phyloP scores from a whole-genome alignment of 1,284 basidiomycete species.

The Sporisorium graminicola region DNA sequence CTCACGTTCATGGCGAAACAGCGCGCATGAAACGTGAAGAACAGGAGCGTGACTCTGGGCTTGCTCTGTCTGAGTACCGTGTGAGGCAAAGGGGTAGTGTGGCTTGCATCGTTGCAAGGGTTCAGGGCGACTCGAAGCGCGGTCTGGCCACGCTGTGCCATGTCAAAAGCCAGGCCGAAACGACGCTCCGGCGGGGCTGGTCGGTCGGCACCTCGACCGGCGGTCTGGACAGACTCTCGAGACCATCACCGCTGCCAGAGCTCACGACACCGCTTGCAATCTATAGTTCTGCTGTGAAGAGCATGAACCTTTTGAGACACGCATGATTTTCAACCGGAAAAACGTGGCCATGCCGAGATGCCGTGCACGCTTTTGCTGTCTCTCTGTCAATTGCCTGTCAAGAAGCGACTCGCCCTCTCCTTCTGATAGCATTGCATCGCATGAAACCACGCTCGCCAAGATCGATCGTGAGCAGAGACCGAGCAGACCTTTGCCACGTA shows the following conservation, averaged over 20 bases:
- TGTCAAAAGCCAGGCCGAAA: too few relatives aligned
- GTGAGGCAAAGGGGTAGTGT: too few relatives aligned
- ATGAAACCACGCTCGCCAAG: background rate
- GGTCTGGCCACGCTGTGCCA: background rate
- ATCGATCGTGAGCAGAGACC: background rate
- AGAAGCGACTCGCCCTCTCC: background rate
- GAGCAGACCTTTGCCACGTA: background rate
- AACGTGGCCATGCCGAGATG: constrained; percentile 46
- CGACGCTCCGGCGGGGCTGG: too few relatives aligned
- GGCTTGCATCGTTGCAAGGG: background rate
- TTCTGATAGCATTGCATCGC: background rate
- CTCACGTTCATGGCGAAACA: too few relatives aligned
- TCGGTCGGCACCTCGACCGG: too few relatives aligned
- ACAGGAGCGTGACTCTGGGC: too few relatives aligned
- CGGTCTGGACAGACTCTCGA: too few relatives aligned
- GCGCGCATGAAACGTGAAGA: too few relatives aligned
- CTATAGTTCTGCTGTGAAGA: background rate
- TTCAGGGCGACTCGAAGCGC: background rate
- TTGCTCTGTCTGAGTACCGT: too few relatives aligned
- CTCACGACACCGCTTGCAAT: background rate
- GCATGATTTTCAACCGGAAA: constrained; percentile 8
- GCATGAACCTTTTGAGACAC: background rate
- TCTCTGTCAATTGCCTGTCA: background rate
- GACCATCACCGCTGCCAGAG: too few relatives aligned
- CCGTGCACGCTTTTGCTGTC: constrained; percentile 9